phyloP scores from a whole-genome alignment of 345 rosid species.

The Salix viminalis region DNA sequence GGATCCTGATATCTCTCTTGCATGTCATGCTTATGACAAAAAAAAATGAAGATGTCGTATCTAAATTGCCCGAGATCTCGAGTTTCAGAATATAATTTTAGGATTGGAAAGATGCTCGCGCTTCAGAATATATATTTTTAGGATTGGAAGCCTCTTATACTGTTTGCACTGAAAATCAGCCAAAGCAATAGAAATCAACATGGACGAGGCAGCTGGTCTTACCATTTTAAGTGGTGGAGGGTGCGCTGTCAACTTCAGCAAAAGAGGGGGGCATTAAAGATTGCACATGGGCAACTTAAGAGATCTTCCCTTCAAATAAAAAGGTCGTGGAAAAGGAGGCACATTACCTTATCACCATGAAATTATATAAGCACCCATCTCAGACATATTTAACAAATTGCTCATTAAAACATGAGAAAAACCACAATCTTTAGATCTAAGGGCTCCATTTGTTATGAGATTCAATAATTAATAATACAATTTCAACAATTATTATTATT shows the following conservation, averaged over 20 bases:
- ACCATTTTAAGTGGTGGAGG: background rate
- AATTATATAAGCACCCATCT: too few relatives aligned
- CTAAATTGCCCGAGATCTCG: background rate
- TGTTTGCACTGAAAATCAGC: too few relatives aligned
- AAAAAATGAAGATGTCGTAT: background rate
- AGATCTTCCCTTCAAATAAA: background rate
- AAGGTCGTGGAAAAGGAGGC: background rate
- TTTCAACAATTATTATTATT: background rate
- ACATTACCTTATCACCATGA: background rate
- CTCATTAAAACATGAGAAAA: background rate
- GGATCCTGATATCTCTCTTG: background rate
- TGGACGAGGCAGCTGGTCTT: slow-evolving; percentile 41
- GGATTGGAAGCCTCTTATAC: too few relatives aligned
- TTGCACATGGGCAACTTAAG: background rate
- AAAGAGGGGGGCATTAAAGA: background rate
- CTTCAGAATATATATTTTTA: background rate
- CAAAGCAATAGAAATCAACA: background rate
- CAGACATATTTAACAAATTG: too few relatives aligned
- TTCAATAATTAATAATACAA: background rate
- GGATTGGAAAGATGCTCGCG: background rate
- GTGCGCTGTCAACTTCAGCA: background rate
- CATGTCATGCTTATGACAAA: background rate
- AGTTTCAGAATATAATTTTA: background rate
- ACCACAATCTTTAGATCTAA: background rate
- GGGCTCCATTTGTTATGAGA: background rate